phyloP scores from a whole-genome alignment of 306 rosid species.

The Cyamopsis tetragonoloba region DNA sequence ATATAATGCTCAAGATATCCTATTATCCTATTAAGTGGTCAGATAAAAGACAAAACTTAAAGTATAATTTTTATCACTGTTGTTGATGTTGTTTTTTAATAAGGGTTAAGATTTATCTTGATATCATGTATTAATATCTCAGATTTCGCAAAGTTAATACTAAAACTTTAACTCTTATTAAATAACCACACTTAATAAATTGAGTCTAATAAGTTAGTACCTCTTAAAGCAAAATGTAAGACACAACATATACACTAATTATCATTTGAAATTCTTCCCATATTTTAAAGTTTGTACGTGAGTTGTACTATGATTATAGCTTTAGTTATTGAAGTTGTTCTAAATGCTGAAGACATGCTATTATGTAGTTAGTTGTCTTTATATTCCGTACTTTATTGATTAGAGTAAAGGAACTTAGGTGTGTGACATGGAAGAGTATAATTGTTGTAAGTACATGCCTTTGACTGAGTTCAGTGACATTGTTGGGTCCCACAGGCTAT shows the following conservation, averaged over 20 bases:
- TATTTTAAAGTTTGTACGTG: neutral
- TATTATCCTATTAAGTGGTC: too few relatives aligned
- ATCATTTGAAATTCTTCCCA: neutral
- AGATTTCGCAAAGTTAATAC: too few relatives aligned
- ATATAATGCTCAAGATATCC: too few relatives aligned
- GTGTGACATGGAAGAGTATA: slow-evolving; percentile 16
- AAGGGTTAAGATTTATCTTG: too few relatives aligned
- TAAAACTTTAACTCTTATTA: too few relatives aligned
- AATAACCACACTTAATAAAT: too few relatives aligned
- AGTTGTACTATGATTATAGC: neutral
- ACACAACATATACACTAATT: neutral
- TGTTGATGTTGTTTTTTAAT: too few relatives aligned
- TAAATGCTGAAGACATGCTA: slow-evolving; percentile 7
- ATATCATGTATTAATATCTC: too few relatives aligned
- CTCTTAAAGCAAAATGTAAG: neutral
- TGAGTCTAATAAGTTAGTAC: too few relatives aligned
- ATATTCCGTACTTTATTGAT: slow-evolving; percentile 18
- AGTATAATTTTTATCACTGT: too few relatives aligned
- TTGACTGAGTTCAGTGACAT: slow-evolving; percentile 17
- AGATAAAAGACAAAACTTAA: too few relatives aligned
- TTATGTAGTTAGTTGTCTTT: slow-evolving; percentile 5
- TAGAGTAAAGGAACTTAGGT: slow-evolving; percentile 1
- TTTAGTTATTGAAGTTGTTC: neutral
- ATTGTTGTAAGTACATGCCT: slow-evolving; percentile 6
- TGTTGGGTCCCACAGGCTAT: slow-evolving; percentile 9